These are phyloP conservation scores for Drosera spatulata DNA, from an alignment of 179 eudicot genomes.

Conservation along the genomic window DNA sequence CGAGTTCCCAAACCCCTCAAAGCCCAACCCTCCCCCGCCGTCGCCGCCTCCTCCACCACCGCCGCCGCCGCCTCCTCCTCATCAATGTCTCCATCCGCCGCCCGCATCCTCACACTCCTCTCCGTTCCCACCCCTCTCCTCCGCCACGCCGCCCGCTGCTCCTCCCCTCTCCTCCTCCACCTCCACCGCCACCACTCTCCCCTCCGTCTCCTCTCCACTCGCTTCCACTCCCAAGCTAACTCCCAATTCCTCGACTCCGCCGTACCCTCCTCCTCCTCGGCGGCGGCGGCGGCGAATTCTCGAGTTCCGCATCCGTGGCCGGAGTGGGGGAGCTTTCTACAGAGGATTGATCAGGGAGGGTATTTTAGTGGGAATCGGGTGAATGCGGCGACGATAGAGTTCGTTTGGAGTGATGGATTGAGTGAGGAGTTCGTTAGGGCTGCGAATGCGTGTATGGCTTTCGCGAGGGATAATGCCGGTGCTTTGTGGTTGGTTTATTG, in stretches of 20 bases:
- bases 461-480: slow-evolving; percentile 31
- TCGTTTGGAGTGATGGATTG: slow-evolving; percentile 24
- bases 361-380: slow-evolving; percentile 10
- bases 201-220: slow-evolving; percentile 8
- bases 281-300: no score
- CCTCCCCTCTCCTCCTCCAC: slow-evolving; percentile 4
- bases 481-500: slow-evolving; percentile 36
- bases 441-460: slow-evolving; percentile 35
- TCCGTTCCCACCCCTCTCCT: slow-evolving; percentile 5
- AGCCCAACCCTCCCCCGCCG: slow-evolving; percentile 10
- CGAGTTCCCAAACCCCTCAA: no score
- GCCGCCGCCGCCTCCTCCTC: slow-evolving; percentile 13
- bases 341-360: slow-evolving; percentile 10
- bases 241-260: slow-evolving; percentile 2
- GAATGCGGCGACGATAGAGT: slow-evolving; percentile 11
- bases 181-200: slow-evolving; percentile 8
- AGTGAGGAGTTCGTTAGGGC: slow-evolving; percentile 28
- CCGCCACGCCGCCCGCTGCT: slow-evolving; percentile 1
- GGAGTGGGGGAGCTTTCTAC: slow-evolving; percentile 31
- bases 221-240: slow-evolving; percentile 15
- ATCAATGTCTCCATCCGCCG: slow-evolving; percentile 9
- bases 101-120: neutral
- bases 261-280: neutral
- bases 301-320: slow-evolving; percentile 39
- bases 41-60: slow-evolving; percentile 23